A percentile compares a stretch with the other conserved stretches of the same genome.
phyloP scores from a whole-genome alignment of 2,329 filamentous ascomycete species.

The Dactylellina sp. region DNA sequence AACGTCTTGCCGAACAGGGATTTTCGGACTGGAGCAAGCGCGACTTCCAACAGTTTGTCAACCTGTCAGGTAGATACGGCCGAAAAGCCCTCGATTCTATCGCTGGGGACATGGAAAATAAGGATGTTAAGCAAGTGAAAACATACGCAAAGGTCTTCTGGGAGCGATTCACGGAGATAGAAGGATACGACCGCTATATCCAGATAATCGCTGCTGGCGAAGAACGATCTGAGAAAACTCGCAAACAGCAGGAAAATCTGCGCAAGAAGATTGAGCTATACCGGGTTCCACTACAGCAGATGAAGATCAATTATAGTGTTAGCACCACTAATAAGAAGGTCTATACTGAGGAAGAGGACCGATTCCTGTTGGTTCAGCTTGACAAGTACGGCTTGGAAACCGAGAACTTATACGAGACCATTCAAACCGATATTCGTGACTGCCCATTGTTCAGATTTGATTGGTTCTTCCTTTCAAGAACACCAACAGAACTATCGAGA shows the following conservation, averaged over 20 bases:
- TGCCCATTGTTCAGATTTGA: constrained; percentile 96
- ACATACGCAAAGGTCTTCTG: constrained; percentile 95
- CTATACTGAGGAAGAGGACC: constrained; percentile 97
- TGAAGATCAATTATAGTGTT: constrained; percentile 99
- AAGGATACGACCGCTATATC: constrained; percentile 89
- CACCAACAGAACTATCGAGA: constrained; percentile 89
- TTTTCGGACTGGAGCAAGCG: constrained; percentile 96
- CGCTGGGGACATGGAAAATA: constrained; percentile 89
- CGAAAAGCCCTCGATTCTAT: constrained; percentile 87
- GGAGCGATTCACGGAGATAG: constrained; percentile 91
- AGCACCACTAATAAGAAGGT: constrained; percentile 99
- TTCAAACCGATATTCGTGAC: constrained; percentile 96
- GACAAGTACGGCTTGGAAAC: constrained; percentile 93
- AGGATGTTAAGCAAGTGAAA: constrained; percentile 84
- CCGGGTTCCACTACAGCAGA: constrained; percentile 94
- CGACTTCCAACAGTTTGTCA: constrained; percentile 98
- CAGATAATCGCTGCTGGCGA: constrained; percentile 92
- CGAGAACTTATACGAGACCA: constrained; percentile 88
- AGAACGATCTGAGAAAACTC: constrained; percentile 85
- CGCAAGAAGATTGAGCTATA: constrained; percentile 96
- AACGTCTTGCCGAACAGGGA: constrained; percentile 81
- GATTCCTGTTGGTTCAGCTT: constrained; percentile 91
- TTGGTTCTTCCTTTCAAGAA: constrained; percentile 98
- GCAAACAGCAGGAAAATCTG: constrained; percentile 91
- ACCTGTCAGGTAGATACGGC: constrained; percentile 91